Percentiles rank a stretch among this genome's conserved stretches.
Evolutionary conservation across 352 stramenopile genomes (phyloP).

Genomic region (Phytophthora kernoviae): DNA sequence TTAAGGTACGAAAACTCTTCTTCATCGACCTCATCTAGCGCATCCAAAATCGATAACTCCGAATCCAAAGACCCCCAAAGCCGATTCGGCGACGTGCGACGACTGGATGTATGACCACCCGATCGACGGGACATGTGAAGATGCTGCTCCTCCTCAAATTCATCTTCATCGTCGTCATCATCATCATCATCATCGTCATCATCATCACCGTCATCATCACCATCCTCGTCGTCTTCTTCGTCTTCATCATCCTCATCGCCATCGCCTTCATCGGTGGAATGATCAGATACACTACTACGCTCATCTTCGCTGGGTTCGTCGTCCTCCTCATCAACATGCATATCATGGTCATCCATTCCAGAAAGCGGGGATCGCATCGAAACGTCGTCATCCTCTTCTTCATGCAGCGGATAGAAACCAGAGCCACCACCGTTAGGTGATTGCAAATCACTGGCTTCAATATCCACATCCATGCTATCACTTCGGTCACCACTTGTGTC

Average conservation of each 20-base stretch:
- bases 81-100: slow-evolving; percentile 44
- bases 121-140: slow-evolving; percentile 56
- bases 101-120: slow-evolving; percentile 31
- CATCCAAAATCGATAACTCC: slow-evolving; percentile 74
- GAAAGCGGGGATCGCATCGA: slow-evolving; percentile 67
- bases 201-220: slow-evolving; percentile 69
- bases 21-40: slow-evolving; percentile 81
- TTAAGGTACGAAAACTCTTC: slow-evolving; percentile 86
- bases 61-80: slow-evolving; percentile 76
- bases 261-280: slow-evolving; percentile 55
- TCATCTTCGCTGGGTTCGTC: slow-evolving; percentile 57
- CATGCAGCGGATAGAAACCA: slow-evolving; percentile 28
- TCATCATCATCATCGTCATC: slow-evolving; percentile 59
- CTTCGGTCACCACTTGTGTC: background rate
- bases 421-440: slow-evolving; percentile 5
- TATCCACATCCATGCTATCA: slow-evolving; percentile 29
- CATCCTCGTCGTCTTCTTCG: slow-evolving; percentile 58
- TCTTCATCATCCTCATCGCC: slow-evolving; percentile 67
- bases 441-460: slow-evolving; percentile 6
- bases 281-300: slow-evolving; percentile 59
- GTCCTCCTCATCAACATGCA: slow-evolving; percentile 51
- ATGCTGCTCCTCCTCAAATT: slow-evolving; percentile 64
- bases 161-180: slow-evolving; percentile 57
- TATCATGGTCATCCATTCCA: slow-evolving; percentile 56
- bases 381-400: slow-evolving; percentile 57